Conservation (phyloP, 192 early-diverging fungal genomes). For the Geranomyces michiganensis region DNA sequence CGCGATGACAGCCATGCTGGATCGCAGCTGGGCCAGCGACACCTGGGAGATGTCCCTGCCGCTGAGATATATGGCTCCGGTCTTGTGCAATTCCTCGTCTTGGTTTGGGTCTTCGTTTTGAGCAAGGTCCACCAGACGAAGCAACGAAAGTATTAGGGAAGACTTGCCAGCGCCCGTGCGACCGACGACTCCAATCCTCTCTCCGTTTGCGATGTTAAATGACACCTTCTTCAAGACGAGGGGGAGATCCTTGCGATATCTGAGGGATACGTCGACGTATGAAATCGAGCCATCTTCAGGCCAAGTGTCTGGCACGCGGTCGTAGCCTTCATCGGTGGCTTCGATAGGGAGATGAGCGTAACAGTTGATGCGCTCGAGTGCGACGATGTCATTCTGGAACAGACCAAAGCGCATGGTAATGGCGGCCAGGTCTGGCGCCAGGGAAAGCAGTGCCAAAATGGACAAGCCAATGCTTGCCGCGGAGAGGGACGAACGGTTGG, state of each 20-base stretch:
- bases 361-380: slow-evolving; percentile 54
- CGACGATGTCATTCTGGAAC: slow-evolving; percentile 5
- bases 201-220: slow-evolving; percentile 64
- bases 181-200: slow-evolving; percentile 61
- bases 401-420: slow-evolving; percentile 9
- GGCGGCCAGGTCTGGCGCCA: not conserved
- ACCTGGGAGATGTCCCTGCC: slow-evolving; percentile 38
- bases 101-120: no score
- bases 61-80: slow-evolving; percentile 38
- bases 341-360: slow-evolving; percentile 51
- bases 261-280: slow-evolving; percentile 60
- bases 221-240: slow-evolving; percentile 73
- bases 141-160: slow-evolving; percentile 46
- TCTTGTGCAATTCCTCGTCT: not conserved
- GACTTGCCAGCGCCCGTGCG: slow-evolving; percentile 58
- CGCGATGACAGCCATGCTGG: slow-evolving; percentile 40
- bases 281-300: slow-evolving; percentile 52
- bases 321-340: slow-evolving; percentile 34
- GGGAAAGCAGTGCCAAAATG: not conserved
- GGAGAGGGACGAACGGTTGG: not conserved
- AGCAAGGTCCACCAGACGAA: slow-evolving; percentile 46
- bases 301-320: slow-evolving; percentile 30
- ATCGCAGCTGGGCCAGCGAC: slow-evolving; percentile 40
- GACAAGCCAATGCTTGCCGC: not conserved
- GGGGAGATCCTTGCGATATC: slow-evolving; percentile 50